Base-by-base conservation (phyloP, 2,329 filamentous ascomycete species). In the Botryotinia globosa region DNA sequence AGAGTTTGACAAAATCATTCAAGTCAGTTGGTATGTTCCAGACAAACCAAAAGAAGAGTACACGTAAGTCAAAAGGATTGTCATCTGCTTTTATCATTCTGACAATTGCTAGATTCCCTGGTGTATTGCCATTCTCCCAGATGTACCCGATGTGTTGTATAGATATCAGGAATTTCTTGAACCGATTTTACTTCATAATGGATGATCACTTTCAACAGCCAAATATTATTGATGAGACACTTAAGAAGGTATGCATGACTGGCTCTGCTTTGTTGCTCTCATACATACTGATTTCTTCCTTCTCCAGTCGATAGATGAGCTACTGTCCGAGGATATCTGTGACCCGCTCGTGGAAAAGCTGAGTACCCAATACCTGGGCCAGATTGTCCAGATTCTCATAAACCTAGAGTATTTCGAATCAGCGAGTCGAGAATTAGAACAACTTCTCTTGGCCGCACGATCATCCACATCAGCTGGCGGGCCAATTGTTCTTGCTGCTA, bases 101-200 rank as follows among this genome's bases (percentile, higher is more conserved):
- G 54, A 32, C 61, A 8, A 42, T 48, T 48, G 18, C 51, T 74
- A 94, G 92, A 20, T 97, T 97, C 81, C 97, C 96, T 8, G 97
- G 92, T 77, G 93, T 98, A n/a, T 85, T 99, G 1, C 97, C 96
- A 0, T 99, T 99, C 81, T 98, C 94, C 20, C 94, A 98, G 79
- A 99, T 99, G 96, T 99, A 99, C 80, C 95, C 96, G 1, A 87
- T 98, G 45, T 98, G 96, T 83, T 99, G 96, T 84, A 98, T 98
- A 80, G 94, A 98, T 80, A 98, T 99, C 78, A 90, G 95, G 58
- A 98, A 98, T 82, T 98, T 99, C 81, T 85, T 98, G 74, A 98
- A 98, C 81, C 94, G 98, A 80, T 98, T 99, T 79, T 98, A 98
- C 82, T 94, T 97, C 82, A 99, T 98, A 83, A 94, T 93, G 14